Evolutionary conservation across 768 basidiomycete genomes (phyloP).

Genomic region (Cyathus striatus): DNA sequence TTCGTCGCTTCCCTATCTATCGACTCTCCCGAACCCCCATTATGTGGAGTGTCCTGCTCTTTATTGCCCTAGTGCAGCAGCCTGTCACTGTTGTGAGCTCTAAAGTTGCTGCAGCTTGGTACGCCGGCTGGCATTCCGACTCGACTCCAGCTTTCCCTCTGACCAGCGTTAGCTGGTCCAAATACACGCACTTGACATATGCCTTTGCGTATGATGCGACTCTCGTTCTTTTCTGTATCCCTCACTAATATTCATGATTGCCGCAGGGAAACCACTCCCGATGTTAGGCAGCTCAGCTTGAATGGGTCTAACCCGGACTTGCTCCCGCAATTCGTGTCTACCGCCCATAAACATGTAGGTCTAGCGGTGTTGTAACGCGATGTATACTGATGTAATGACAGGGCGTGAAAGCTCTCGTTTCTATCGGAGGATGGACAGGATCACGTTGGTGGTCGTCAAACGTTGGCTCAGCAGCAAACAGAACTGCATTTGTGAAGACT

Average conservation of each 20-base stretch:
- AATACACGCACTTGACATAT: slow-evolving; percentile 66
- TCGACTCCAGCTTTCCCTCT: slow-evolving; percentile 41
- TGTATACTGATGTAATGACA: slow-evolving; percentile 14
- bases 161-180: slow-evolving; percentile 54
- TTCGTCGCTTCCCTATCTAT: too few relatives aligned
- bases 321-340: slow-evolving; percentile 52
- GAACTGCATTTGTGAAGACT: slow-evolving; percentile 61
- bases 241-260: not conserved
- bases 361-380: too few relatives aligned
- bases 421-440: slow-evolving; percentile 73
- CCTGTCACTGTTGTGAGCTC: too few relatives aligned
- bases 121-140: slow-evolving; percentile 65
- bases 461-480: slow-evolving; percentile 51
- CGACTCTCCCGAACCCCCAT: too few relatives aligned
- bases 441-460: slow-evolving; percentile 57
- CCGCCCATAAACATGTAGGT: slow-evolving; percentile 37
- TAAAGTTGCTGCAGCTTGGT: slow-evolving; percentile 54
- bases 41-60: too few relatives aligned
- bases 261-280: slow-evolving; percentile 30
- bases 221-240: too few relatives aligned
- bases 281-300: slow-evolving; percentile 27
- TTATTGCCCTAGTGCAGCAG: too few relatives aligned
- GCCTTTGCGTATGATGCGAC: slow-evolving; percentile 73
- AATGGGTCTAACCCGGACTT: slow-evolving; percentile 41
- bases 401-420: slow-evolving; percentile 53